Evolutionary conservation across 1,284 basidiomycete genomes (phyloP).

Genomic region (Ganoderma lucidum): DNA sequence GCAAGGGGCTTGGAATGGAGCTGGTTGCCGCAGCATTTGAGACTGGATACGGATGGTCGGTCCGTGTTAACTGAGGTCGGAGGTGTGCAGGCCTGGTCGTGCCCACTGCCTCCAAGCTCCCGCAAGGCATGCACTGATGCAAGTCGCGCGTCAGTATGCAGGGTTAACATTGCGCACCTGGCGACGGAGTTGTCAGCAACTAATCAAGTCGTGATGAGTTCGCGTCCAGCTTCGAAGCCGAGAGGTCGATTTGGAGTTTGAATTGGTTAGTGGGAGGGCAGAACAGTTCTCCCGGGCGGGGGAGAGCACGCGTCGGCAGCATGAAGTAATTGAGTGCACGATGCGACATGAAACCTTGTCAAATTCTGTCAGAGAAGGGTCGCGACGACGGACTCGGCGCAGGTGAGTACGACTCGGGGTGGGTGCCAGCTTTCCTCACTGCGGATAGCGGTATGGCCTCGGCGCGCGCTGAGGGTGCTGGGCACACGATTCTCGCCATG

Average conservation of each 20-base stretch:
- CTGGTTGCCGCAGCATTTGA: not conserved
- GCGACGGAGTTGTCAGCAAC: not conserved
- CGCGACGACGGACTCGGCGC: not conserved
- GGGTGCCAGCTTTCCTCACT: not conserved
- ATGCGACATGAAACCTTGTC: not conserved
- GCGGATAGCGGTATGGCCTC: conserved; percentile 1
- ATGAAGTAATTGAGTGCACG: not conserved
- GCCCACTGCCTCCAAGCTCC: conserved; percentile 1
- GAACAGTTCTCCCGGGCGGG: not conserved
- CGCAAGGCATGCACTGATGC: not conserved
- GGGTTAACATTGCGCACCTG: conserved; percentile 1
- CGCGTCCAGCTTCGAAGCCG: not conserved
- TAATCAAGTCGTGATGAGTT: not conserved
- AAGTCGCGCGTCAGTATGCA: not conserved
- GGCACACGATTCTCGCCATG: conserved; percentile 18
- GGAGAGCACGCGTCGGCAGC: not conserved
- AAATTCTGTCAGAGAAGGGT: not conserved
- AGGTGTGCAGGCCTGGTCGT: not conserved
- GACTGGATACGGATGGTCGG: not conserved
- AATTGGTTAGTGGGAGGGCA: not conserved
- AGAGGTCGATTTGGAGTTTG: not conserved
- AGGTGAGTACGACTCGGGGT: not conserved
- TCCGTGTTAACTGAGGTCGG: not conserved
- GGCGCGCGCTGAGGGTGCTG: not conserved
- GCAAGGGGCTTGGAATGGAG: not conserved